Conservation (phyloP, 345 rosid genomes). For the Brassica juncea region DNA sequence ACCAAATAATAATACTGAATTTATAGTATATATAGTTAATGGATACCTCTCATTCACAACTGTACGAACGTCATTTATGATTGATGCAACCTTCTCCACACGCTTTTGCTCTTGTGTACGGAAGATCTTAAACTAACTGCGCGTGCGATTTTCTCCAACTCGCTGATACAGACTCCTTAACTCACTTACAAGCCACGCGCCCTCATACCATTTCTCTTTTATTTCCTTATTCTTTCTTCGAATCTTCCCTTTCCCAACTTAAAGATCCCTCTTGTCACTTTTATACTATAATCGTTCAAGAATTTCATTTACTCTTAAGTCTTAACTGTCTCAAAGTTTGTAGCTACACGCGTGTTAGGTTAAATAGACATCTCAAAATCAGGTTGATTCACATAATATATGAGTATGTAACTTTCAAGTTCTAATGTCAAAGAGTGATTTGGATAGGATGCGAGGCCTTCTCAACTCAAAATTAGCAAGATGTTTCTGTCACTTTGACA, state of each 20-base stretch:
- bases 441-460: neutral
- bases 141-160: conserved; percentile 14
- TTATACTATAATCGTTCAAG: conserved; percentile 11
- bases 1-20: conserved; percentile 14
- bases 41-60: conserved; percentile 20
- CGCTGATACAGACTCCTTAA: conserved; percentile 27
- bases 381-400: neutral
- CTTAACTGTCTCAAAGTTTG: neutral
- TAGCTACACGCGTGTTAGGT: neutral
- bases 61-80: conserved; percentile 34
- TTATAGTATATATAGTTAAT: neutral
- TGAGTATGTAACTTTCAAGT: neutral
- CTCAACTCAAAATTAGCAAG: neutral
- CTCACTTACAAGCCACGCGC: conserved; percentile 1
- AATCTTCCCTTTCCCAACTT: conserved; percentile 10
- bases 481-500: neutral
- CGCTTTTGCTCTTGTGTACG: conserved; percentile 40
- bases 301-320: neutral
- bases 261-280: conserved; percentile 4
- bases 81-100: conserved; percentile 33
- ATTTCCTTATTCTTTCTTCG: conserved; percentile 15
- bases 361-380: neutral
- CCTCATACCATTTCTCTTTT: neutral
- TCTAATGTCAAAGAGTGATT: neutral
- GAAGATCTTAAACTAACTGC: conserved; percentile 27